A percentile compares a stretch with the other conserved stretches of the same genome.
Conservation (phyloP, 164 flowering plant genomes). For the Kingdonia uniflora region DNA sequence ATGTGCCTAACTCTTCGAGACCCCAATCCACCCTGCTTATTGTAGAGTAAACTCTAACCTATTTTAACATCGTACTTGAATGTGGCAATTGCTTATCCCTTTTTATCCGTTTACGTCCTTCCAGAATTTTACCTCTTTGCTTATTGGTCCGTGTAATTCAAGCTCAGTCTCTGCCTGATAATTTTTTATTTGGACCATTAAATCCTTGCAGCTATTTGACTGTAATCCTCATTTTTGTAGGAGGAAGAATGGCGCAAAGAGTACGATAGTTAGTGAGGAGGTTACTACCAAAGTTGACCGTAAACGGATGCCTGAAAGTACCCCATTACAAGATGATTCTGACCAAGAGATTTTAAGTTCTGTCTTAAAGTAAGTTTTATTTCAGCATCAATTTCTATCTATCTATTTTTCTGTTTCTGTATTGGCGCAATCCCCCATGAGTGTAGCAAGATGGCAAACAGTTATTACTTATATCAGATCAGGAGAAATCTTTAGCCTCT, state of each 20-base stretch:
- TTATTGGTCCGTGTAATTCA: neutral
- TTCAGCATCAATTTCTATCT: slow-evolving; percentile 8
- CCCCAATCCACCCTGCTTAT: too few species aligned
- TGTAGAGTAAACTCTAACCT: too few species aligned
- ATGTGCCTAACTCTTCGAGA: too few species aligned
- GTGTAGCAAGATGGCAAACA: too few species aligned
- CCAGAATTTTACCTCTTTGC: neutral
- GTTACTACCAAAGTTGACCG: slow-evolving; percentile 7
- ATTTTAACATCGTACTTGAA: too few species aligned
- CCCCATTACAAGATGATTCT: slow-evolving; percentile 22
- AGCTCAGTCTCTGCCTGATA: neutral
- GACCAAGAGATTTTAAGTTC: slow-evolving; percentile 43
- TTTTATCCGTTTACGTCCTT: neutral
- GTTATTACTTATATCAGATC: too few species aligned
- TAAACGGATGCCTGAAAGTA: slow-evolving; percentile 16
- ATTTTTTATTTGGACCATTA: neutral
- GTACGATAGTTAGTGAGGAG: slow-evolving; percentile 1
- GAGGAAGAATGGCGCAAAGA: slow-evolving; percentile 19
- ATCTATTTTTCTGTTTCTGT: too few species aligned
- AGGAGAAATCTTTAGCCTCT: neutral
- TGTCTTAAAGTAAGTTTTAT: slow-evolving; percentile 30
- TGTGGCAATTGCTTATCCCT: too few species aligned
- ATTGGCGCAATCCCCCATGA: too few species aligned
- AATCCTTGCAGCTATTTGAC: neutral
- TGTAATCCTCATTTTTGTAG: slow-evolving; percentile 12